Conservation (phyloP, 2,329 filamentous ascomycete species). For the Berkeleyomyces basicola region DNA sequence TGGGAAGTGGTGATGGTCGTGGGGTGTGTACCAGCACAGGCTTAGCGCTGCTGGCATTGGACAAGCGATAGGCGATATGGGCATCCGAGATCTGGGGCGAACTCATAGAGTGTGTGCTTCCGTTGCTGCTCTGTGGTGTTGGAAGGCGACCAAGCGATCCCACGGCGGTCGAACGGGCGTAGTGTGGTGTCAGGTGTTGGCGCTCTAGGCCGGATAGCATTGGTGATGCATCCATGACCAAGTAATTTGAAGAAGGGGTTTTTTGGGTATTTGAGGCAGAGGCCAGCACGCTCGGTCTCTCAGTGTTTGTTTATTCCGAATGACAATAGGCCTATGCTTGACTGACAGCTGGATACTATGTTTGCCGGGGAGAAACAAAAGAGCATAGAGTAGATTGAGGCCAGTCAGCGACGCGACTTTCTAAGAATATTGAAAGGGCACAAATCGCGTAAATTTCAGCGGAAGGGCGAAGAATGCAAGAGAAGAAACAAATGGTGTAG, state of each 20-base stretch:
- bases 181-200: slow-evolving; percentile 25
- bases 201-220: slow-evolving; percentile 31
- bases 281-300: background rate
- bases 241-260: background rate
- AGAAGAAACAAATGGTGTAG: background rate
- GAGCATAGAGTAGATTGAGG: background rate
- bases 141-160: slow-evolving; percentile 11
- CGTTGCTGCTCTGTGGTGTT: slow-evolving; percentile 27
- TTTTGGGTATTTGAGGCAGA: background rate
- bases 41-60: slow-evolving; percentile 24
- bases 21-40: slow-evolving; percentile 22
- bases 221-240: slow-evolving; percentile 19
- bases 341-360: background rate
- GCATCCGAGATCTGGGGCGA: slow-evolving; percentile 23
- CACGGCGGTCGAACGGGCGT: slow-evolving; percentile 16
- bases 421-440: background rate
- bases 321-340: background rate
- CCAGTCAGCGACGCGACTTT: background rate
- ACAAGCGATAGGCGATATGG: slow-evolving; percentile 22
- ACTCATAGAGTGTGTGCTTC: slow-evolving; percentile 24
- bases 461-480: slow-evolving; percentile 2
- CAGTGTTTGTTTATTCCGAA: background rate
- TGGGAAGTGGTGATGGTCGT: slow-evolving; percentile 25
- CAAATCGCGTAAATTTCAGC: background rate
- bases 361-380: background rate